Conservation (phyloP, 371 early-diverging fungal genomes). For the Apophysomyces variabilis region DNA sequence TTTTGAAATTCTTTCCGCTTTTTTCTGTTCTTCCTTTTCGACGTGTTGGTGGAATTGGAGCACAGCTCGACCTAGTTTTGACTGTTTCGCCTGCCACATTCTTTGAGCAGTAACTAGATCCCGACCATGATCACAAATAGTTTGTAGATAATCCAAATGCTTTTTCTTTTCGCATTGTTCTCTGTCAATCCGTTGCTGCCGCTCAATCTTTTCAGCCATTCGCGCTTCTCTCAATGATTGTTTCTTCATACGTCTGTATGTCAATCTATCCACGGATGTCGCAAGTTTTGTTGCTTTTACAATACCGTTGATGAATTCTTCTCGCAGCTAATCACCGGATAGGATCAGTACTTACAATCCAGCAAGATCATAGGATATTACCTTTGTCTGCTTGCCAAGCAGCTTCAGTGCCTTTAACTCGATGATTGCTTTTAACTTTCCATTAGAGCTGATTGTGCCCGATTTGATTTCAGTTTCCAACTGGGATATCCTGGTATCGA, state of each 20-base stretch:
- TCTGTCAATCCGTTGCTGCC: conserved; percentile 87
- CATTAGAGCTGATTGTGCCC: conserved; percentile 3
- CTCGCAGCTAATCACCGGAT: conserved; percentile 62
- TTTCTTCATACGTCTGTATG: conserved; percentile 87
- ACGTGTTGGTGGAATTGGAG: conserved; percentile 77
- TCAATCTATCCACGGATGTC: conserved; percentile 78
- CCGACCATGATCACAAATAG: conserved; percentile 79
- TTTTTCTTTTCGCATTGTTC: conserved; percentile 86
- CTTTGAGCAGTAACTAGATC: conserved; percentile 68
- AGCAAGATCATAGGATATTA: conserved; percentile 16
- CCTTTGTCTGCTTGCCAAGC: conserved; percentile 70
- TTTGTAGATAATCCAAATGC: conserved; percentile 77
- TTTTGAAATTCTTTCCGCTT: conserved; percentile 78
- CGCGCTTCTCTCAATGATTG: conserved; percentile 87
- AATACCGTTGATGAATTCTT: conserved; percentile 75
- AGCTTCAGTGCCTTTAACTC: conserved; percentile 81
- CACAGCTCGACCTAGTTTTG: conserved; percentile 83
- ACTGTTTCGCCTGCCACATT: conserved; percentile 62
- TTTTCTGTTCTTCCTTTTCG: conserved; percentile 91
- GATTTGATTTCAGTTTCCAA: conserved; percentile 12
- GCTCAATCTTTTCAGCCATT: conserved; percentile 90
- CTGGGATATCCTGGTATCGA: conserved; percentile 9
- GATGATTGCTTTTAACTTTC: conserved; percentile 66
- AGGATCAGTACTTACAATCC: not conserved
- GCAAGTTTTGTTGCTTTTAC: conserved; percentile 74